A percentile compares a stretch with the other conserved stretches of the same genome.
Conservation (phyloP, 1,139 yeast species). For the Sugiyamaella pinicola region DNA sequence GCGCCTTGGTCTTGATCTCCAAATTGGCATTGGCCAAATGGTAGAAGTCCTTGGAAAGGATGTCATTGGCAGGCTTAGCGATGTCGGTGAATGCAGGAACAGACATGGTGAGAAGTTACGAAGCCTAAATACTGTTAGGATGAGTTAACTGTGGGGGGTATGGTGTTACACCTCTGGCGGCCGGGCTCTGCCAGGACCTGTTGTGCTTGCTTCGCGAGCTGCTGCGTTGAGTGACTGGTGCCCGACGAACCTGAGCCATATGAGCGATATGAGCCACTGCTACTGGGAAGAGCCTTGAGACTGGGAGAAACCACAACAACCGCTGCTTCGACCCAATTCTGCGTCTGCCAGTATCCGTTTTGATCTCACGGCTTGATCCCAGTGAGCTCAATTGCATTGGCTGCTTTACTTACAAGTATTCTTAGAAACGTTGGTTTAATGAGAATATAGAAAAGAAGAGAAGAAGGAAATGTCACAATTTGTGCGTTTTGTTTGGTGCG, state of each 20-base stretch:
- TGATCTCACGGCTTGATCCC: no score
- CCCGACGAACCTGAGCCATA: no score
- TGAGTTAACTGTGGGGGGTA: background rate
- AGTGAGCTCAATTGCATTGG: no score
- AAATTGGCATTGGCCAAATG: slow-evolving; percentile 85
- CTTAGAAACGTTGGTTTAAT: background rate
- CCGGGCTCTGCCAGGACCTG: slow-evolving; percentile 1
- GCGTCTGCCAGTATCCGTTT: no score
- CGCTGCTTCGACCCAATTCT: background rate
- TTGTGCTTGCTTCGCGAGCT: background rate
- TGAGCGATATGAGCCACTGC: no score
- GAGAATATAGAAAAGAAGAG: background rate
- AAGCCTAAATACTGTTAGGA: no score
- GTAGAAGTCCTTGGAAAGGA: slow-evolving; percentile 89
- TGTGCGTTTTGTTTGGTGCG: background rate
- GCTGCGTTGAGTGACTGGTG: background rate
- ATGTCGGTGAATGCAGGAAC: slow-evolving; percentile 62
- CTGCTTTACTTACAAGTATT: background rate
- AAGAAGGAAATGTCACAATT: background rate
- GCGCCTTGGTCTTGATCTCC: slow-evolving; percentile 90
- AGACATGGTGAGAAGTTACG: slow-evolving; percentile 35
- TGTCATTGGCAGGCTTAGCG: slow-evolving; percentile 86
- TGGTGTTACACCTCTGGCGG: background rate
- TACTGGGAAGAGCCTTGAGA: no score
- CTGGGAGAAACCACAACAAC: no score